Conservation (phyloP, 1,284 basidiomycete species). For the Moniliella sp. region DNA sequence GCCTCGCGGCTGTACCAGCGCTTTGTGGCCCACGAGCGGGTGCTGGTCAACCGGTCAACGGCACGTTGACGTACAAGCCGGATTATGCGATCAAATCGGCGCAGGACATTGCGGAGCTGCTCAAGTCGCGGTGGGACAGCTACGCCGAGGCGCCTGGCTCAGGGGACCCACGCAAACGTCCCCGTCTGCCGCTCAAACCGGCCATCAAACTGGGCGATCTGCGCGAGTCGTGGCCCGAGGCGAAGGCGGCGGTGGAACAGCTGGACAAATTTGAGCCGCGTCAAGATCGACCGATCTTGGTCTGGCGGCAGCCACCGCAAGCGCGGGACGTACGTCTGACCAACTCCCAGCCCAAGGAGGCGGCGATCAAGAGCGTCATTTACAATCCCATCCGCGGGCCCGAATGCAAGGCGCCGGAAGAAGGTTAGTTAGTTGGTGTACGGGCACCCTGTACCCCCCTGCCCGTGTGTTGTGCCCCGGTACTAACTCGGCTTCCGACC, state of each 20-base stretch:
- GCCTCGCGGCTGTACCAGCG: conserved; percentile 5
- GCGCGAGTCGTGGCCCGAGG: conserved; percentile 72
- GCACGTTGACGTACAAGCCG: conserved; percentile 53
- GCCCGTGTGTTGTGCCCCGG: no score
- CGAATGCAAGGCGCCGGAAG: conserved; percentile 52
- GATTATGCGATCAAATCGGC: conserved; percentile 67
- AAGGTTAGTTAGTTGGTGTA: no score
- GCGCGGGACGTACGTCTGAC: no score
- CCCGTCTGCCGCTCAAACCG: conserved; percentile 1
- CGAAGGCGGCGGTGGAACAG: conserved; percentile 34
- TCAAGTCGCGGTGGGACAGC: conserved; percentile 27
- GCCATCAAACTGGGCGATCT: conserved; percentile 62
- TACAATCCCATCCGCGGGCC: conserved; percentile 66
- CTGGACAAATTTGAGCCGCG: conserved; percentile 32
- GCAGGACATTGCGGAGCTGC: conserved; percentile 54
- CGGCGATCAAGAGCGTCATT: conserved; percentile 51
- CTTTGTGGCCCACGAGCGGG: conserved; percentile 2
- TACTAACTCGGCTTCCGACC: no score
- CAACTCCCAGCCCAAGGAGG: conserved; percentile 57
- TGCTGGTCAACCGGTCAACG: conserved; percentile 47
- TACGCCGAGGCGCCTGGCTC: background rate
- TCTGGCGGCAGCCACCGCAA: conserved; percentile 61
- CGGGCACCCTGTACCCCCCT: no score
- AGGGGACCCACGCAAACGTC: background rate
- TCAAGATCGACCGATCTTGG: conserved; percentile 62